These are phyloP conservation scores for Colletotrichum lentis DNA, from an alignment of 2,329 filamentous ascomycete species.

Conservation along the genomic window DNA sequence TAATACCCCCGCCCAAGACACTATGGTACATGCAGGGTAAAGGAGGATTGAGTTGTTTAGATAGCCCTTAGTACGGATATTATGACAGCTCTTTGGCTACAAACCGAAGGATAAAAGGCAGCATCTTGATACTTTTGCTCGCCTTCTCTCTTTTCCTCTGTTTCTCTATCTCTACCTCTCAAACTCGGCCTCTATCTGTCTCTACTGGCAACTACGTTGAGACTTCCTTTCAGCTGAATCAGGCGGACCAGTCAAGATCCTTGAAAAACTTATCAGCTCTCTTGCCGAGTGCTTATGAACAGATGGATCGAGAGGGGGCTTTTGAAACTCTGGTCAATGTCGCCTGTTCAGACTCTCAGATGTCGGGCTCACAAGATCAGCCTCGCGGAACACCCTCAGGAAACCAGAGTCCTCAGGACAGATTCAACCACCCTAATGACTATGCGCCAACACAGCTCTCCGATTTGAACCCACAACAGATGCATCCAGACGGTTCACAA, in stretches of 20 bases:
- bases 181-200: neutral
- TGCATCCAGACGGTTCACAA: no score
- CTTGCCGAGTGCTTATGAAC: neutral
- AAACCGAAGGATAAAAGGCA: neutral
- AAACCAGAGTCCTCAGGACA: neutral
- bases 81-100: neutral
- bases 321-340: neutral
- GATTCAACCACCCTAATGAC: neutral
- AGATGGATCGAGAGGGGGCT: neutral
- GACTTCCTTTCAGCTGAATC: neutral
- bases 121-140: neutral
- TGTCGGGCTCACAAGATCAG: no score
- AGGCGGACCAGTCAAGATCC: neutral
- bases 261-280: neutral
- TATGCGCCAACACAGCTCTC: no score
- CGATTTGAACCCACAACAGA: no score
- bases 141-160: neutral
- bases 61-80: neutral
- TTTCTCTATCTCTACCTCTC: neutral
- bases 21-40: neutral
- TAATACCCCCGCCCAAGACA: neutral
- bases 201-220: neutral
- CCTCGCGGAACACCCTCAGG: no score
- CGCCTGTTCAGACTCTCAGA: neutral
- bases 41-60: neutral